Evolutionary conservation across 192 early-diverging fungal species (phyloP).

Genomic region (Tieghemiomyces parasiticus): DNA sequence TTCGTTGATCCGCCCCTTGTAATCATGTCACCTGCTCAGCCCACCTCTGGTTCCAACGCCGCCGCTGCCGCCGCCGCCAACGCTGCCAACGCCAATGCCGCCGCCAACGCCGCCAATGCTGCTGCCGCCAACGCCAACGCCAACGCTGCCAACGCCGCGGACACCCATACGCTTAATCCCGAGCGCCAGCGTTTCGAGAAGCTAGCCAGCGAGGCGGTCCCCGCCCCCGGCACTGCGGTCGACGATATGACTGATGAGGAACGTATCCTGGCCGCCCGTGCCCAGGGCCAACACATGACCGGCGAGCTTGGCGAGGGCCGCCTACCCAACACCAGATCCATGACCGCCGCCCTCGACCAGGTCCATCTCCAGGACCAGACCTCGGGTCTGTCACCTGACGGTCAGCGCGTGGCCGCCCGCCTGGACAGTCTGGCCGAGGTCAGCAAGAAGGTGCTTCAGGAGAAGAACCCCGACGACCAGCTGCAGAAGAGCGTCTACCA

Average conservation of each 20-base stretch:
- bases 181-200: neutral
- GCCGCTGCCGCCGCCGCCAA: no score
- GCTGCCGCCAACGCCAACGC: no score
- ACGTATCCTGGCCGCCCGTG: neutral
- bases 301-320: neutral
- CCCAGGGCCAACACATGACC: neutral
- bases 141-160: no score
- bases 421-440: slow-evolving; percentile 21
- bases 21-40: no score
- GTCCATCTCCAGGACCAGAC: slow-evolving; percentile 15
- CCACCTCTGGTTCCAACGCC: no score
- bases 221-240: neutral
- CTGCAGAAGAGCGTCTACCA: slow-evolving; percentile 26
- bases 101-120: no score
- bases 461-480: slow-evolving; percentile 30
- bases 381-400: slow-evolving; percentile 23
- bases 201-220: neutral
- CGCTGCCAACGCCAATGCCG: no score
- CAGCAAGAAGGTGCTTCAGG: slow-evolving; percentile 20
- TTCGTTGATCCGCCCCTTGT: no score
- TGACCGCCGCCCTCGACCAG: neutral
- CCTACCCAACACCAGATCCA: neutral
- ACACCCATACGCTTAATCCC: no score
- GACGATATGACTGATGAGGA: neutral
- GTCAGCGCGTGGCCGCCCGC: slow-evolving; percentile 28